These are phyloP conservation scores for Neltuma alba DNA, from an alignment of 306 rosid genomes.

Conservation along the genomic window DNA sequence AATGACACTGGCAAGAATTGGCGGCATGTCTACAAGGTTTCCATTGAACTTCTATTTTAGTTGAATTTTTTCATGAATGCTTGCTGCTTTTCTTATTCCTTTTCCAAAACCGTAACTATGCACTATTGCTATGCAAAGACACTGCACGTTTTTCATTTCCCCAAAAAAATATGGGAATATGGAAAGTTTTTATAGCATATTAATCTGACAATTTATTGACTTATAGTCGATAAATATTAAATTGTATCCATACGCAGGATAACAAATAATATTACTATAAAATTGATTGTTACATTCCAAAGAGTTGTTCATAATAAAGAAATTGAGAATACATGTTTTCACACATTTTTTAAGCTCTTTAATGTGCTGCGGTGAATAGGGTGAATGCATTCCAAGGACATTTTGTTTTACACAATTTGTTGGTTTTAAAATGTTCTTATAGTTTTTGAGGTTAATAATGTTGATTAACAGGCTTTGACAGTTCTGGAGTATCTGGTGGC, in stretches of 20 bases:
- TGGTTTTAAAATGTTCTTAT: background rate
- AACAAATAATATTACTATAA: background rate
- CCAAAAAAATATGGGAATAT: background rate
- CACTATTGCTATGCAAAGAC: background rate
- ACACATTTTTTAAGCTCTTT: background rate
- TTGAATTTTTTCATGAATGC: conserved; percentile 20
- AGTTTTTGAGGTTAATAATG: conserved; percentile 15
- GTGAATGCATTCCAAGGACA: background rate
- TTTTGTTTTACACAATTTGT: background rate
- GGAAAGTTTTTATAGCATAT: background rate
- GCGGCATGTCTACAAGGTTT: conserved; percentile 99
- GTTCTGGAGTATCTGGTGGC: conserved; percentile 95
- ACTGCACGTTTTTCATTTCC: background rate
- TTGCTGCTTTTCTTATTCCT: conserved; percentile 21
- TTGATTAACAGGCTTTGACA: conserved; percentile 73
- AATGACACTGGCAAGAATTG: conserved; percentile 99
- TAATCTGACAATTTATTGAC: background rate
- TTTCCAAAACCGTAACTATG: background rate
- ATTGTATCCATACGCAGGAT: background rate
- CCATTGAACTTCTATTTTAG: conserved; percentile 27
- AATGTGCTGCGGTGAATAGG: background rate
- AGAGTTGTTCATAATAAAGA: background rate
- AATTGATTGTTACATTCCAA: background rate
- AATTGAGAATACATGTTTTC: background rate
- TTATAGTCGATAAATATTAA: background rate